These are phyloP conservation scores for Zygotorulaspora danielsina DNA, from an alignment of 805 yeast species.

Conservation along the genomic window DNA sequence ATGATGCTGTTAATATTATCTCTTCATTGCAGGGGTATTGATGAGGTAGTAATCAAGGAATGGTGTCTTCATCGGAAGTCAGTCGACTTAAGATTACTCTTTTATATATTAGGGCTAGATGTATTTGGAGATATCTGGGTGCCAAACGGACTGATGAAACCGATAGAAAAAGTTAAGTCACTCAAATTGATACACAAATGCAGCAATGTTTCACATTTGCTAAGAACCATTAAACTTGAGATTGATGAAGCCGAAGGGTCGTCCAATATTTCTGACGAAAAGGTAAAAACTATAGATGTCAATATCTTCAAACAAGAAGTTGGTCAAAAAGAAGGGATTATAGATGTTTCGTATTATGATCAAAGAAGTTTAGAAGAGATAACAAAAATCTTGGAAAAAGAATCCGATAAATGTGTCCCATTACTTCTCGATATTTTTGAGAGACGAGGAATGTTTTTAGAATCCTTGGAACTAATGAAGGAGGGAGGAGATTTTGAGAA, in stretches of 20 bases:
- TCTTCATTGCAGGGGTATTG: constrained; percentile 26
- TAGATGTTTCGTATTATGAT: constrained; percentile 18
- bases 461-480: constrained; percentile 15
- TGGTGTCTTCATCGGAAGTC: constrained; percentile 21
- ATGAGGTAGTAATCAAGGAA: constrained; percentile 13
- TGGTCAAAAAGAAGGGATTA: constrained; percentile 4
- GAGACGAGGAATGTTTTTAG: constrained; percentile 13
- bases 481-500: constrained; percentile 2
- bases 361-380: constrained; percentile 19
- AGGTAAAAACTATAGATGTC: constrained; percentile 27
- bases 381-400: constrained; percentile 10
- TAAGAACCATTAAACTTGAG: constrained; percentile 9
- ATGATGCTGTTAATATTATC: constrained; percentile 23
- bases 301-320: constrained; percentile 17
- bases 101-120: constrained; percentile 25
- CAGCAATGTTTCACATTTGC: constrained; percentile 7
- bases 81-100: constrained; percentile 29
- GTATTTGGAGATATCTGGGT: constrained; percentile 33
- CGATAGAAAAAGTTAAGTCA: constrained; percentile 22
- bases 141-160: constrained; percentile 26
- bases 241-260: constrained; percentile 4
- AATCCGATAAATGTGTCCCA: constrained; percentile 4
- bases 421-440: constrained; percentile 18
- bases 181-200: constrained; percentile 29
- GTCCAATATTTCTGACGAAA: constrained; percentile 15